Conservation (phyloP, 176 grass and related monocot species). For the Rhynchospora breviuscula region DNA sequence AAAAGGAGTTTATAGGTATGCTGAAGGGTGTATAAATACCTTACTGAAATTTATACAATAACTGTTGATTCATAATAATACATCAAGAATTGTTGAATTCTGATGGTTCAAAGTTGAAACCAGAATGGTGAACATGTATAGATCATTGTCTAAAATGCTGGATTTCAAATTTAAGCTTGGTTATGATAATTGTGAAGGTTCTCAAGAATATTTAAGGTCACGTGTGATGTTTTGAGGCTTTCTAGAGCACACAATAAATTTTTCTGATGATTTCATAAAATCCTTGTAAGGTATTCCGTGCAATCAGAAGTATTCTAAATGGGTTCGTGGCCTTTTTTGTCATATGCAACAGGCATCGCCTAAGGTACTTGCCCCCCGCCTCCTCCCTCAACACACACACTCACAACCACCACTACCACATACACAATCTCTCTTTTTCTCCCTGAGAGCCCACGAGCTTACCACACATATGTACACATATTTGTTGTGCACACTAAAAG, state of each 20-base stretch:
- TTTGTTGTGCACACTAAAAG: background rate
- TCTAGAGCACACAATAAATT: background rate
- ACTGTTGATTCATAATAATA: background rate
- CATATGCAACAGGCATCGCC: constrained; percentile 65
- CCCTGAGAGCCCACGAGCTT: background rate
- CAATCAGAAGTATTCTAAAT: constrained; percentile 66
- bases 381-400: background rate
- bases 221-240: background rate
- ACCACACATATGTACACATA: background rate
- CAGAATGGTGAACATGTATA: no score
- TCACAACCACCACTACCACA: background rate
- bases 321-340: constrained; percentile 52
- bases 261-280: background rate
- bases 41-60: background rate
- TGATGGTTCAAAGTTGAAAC: background rate
- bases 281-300: constrained; percentile 57
- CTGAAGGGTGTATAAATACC: background rate
- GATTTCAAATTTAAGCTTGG: background rate
- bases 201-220: background rate
- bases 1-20: background rate
- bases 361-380: constrained; percentile 44
- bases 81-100: background rate
- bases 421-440: background rate
- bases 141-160: background rate
- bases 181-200: background rate